Evolutionary conservation across 345 rosid genomes (phyloP), one percentile per base, ranked within the genome.

Genomic region (Bruguiera sexangula): DNA sequence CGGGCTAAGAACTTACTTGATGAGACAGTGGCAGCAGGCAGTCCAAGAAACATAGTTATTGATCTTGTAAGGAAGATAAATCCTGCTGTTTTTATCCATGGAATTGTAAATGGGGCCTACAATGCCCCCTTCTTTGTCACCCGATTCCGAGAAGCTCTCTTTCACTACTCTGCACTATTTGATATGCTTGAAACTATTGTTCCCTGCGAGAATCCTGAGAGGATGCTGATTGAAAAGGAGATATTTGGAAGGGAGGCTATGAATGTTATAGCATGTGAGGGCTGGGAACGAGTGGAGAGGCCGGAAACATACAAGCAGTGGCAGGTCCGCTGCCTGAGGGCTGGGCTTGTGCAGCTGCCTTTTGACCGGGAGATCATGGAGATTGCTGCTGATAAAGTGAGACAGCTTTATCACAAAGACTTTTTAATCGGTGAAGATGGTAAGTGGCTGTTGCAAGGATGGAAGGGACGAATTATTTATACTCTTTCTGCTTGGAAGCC

Each of bases 221-320:
- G 77, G 43, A 6, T 31, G 43, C 26, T 62, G 73, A 37, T 74
- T 39, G 77, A 74, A 54, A 46, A 56, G 13, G 77, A 74, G 54
- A n/a, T 19, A 4, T 74, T 43, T 29, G 77, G 77, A 60, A 56
- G 77, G 63, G 71, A 74, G 51, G 68, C 63, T 11, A 63, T 62
- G 63, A 74, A 74, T 74, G 77, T 74, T 6, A 55, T 74, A 7
- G 77, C 77, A 31, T 68, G 73, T 22, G 77, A 74, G 55, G 77
- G 77, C 8, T 21, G 63, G 18, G 64, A 69, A 31, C 68, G 77
- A 31, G 59, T 74, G 16, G 77, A 74, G 63, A 74, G 73, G 66
- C 77, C 77, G 4, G 77, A 74, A 60, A 74, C 72, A 30, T 74
- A 68, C 55, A 74, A 60, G 24, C 73, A 74, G 51, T 74, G 77